Evolutionary conservation across 768 basidiomycete species (phyloP).

Genomic region (Psilocybe cubensis): DNA sequence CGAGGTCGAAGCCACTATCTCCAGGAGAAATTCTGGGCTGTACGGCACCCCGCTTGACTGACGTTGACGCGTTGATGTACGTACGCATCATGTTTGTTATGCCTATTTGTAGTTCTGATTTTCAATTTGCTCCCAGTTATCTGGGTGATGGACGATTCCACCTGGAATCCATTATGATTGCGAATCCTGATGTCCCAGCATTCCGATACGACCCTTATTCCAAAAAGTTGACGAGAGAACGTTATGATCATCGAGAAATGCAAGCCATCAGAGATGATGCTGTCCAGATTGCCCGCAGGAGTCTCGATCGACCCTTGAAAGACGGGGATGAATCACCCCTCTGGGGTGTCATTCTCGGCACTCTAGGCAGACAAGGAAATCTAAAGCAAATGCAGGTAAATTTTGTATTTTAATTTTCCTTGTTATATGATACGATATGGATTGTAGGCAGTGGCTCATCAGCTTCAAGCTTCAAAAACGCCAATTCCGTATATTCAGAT

Average conservation of each 20-base stretch:
- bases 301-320: conserved; percentile 43
- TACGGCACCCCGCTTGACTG: conserved; percentile 81
- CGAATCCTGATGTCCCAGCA: conserved; percentile 93
- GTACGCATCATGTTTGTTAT: conserved; percentile 29
- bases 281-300: conserved; percentile 72
- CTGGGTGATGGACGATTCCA: conserved; percentile 98
- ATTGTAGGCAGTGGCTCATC: conserved; percentile 70
- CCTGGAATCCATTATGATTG: conserved; percentile 98
- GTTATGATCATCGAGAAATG: conserved; percentile 92
- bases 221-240: conserved; percentile 93
- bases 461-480: conserved; percentile 56
- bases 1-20: conserved; percentile 88
- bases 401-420: background rate
- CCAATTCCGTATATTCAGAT: conserved; percentile 85
- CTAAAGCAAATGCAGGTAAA: conserved; percentile 81
- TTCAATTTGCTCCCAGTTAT: conserved; percentile 58
- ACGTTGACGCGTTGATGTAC: conserved; percentile 91
- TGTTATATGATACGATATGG: background rate
- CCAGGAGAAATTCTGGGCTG: conserved; percentile 98
- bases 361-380: conserved; percentile 93
- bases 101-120: background rate
- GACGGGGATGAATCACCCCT: conserved; percentile 27
- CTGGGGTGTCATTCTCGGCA: conserved; percentile 96
- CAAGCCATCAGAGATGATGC: conserved; percentile 71
- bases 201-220: conserved; percentile 99